These are phyloP conservation scores for Spiraea crenata DNA, from an alignment of 331 rosid species.

Conservation along the genomic window DNA sequence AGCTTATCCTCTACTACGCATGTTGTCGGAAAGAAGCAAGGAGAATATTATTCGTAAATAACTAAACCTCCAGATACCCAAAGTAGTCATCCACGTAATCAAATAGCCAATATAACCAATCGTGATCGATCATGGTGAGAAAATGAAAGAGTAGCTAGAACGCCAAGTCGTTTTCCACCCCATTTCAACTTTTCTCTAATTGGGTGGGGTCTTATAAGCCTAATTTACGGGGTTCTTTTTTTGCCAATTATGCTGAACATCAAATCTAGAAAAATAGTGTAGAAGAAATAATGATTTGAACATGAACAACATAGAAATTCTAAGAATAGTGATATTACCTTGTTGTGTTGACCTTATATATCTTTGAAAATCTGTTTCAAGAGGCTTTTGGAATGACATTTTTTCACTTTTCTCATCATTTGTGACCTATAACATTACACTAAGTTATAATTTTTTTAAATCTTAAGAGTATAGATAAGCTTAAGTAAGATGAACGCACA, in stretches of 20 bases:
- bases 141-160: too few relatives aligned
- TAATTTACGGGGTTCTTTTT: too few relatives aligned
- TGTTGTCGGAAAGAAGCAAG: background rate
- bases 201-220: too few relatives aligned
- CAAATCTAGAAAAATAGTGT: background rate
- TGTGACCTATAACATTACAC: slow-evolving; percentile 46
- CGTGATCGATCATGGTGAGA: too few relatives aligned
- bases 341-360: slow-evolving; percentile 69
- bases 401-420: slow-evolving; percentile 57
- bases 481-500: slow-evolving; percentile 36
- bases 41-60: background rate
- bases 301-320: background rate
- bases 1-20: too few relatives aligned
- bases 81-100: background rate
- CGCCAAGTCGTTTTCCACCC: too few relatives aligned
- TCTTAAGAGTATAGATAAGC: background rate
- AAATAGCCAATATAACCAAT: background rate
- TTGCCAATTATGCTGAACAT: background rate
- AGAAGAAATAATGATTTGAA: background rate
- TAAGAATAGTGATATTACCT: slow-evolving; percentile 48
- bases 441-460: slow-evolving; percentile 22
- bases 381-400: slow-evolving; percentile 59
- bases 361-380: slow-evolving; percentile 86
- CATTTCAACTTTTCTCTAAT: too few relatives aligned
- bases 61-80: background rate